Evolutionary conservation across 768 basidiomycete species (phyloP).

Genomic region (Cyathus striatus): DNA sequence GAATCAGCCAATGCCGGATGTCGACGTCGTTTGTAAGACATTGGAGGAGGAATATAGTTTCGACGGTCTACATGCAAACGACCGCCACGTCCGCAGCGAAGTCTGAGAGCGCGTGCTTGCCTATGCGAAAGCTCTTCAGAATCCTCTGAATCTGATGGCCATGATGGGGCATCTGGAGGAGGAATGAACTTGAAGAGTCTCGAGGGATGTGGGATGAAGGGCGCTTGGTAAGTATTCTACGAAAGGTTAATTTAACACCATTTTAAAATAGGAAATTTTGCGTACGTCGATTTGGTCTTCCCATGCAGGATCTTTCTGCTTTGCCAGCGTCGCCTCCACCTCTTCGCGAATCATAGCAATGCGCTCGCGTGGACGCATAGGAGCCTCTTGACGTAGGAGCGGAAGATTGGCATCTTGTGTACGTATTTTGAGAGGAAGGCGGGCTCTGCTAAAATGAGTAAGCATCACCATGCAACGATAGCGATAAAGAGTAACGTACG

Average conservation of each 20-base stretch:
- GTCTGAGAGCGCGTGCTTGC: slow-evolving; percentile 49
- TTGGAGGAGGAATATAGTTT: slow-evolving; percentile 19
- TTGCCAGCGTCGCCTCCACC: slow-evolving; percentile 56
- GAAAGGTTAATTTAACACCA: slow-evolving; percentile 3
- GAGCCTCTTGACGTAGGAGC: slow-evolving; percentile 39
- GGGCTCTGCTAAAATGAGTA: slow-evolving; percentile 4
- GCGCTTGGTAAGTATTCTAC: slow-evolving; percentile 70
- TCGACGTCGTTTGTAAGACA: slow-evolving; percentile 10
- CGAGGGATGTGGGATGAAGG: slow-evolving; percentile 50
- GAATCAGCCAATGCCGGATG: slow-evolving; percentile 23
- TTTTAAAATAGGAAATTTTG: neutral
- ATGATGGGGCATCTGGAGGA: slow-evolving; percentile 27
- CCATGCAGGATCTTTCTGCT: slow-evolving; percentile 77
- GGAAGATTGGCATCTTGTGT: slow-evolving; percentile 37
- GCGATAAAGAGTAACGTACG: too few species aligned
- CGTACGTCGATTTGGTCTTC: slow-evolving; percentile 83
- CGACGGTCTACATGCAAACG: slow-evolving; percentile 74
- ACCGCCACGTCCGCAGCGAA: slow-evolving; percentile 82
- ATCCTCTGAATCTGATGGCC: slow-evolving; percentile 21
- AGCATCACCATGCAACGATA: neutral
- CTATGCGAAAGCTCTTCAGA: slow-evolving; percentile 21
- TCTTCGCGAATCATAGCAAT: slow-evolving; percentile 50
- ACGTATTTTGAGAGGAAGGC: slow-evolving; percentile 49
- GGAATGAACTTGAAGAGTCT: slow-evolving; percentile 64
- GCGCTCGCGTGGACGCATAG: slow-evolving; percentile 65